Evolutionary conservation across 257 asterid genomes (phyloP).

Genomic region (Ehretia macrophylla): DNA sequence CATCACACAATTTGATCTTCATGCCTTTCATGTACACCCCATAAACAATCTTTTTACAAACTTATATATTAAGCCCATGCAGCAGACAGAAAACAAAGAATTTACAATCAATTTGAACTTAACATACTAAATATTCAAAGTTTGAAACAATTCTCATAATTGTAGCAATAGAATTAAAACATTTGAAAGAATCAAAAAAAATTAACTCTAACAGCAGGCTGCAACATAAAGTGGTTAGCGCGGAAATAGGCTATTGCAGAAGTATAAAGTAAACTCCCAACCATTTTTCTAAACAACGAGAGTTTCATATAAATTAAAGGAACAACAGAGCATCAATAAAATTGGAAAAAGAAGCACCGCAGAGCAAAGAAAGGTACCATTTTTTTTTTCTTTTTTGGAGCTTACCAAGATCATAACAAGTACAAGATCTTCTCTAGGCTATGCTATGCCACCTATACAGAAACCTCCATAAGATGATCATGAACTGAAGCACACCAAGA

Average conservation of each 20-base stretch:
- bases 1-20: neutral
- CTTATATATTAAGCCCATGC: too few relatives aligned
- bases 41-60: neutral
- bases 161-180: too few relatives aligned
- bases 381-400: conserved; percentile 17
- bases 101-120: neutral
- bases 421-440: conserved; percentile 2
- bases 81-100: neutral
- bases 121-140: neutral
- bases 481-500: conserved; percentile 7
- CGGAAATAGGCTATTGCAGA: too few relatives aligned
- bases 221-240: too few relatives aligned
- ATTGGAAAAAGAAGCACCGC: neutral
- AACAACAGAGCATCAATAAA: neutral
- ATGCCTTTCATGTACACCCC: neutral
- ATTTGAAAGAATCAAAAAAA: too few relatives aligned
- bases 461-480: conserved; percentile 1
- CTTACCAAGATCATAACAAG: conserved; percentile 8
- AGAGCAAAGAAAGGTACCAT: conserved; percentile 2
- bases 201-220: too few relatives aligned
- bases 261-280: too few relatives aligned
- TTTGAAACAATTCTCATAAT: neutral
- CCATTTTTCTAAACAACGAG: too few relatives aligned
- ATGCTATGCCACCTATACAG: conserved; percentile 1
- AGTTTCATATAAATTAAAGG: too few relatives aligned